A percentile compares a stretch with the other conserved stretches of the same genome.
phyloP scores from a whole-genome alignment of 371 early-diverging fungal species.

The Capillidium heterosporum region DNA sequence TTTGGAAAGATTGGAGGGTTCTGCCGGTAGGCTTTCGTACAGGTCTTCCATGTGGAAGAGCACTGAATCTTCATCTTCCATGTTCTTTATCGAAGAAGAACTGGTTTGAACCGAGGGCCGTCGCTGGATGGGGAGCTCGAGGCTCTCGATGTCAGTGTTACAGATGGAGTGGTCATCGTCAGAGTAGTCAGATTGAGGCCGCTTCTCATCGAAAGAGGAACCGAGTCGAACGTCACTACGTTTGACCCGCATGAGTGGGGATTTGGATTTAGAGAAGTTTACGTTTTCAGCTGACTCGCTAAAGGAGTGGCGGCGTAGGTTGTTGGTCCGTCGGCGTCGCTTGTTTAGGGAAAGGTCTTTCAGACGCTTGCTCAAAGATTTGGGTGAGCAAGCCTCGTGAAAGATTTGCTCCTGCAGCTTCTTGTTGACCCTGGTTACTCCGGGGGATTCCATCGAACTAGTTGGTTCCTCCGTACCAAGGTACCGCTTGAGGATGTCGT shows the following conservation, averaged over 20 bases:
- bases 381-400: conserved; percentile 53
- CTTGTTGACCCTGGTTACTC: conserved; percentile 19
- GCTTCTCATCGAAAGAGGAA: neutral
- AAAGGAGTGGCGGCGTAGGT: conserved; percentile 10
- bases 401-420: conserved; percentile 48
- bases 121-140: neutral
- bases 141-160: neutral
- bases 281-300: conserved; percentile 11
- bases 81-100: neutral
- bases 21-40: neutral
- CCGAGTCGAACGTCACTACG: conserved; percentile 4
- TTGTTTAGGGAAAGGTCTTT: neutral
- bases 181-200: neutral
- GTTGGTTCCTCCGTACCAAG: conserved; percentile 8
- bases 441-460: conserved; percentile 7
- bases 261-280: conserved; percentile 10
- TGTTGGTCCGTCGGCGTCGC: neutral
- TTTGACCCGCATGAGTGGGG: conserved; percentile 11
- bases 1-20: neutral
- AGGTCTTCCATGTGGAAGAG: conserved; percentile 21
- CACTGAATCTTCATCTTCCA: conserved; percentile 7
- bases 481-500: conserved; percentile 27
- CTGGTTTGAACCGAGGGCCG: neutral
- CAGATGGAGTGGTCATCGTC: neutral
- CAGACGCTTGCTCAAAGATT: conserved; percentile 31